A percentile compares a stretch with the other conserved stretches of the same genome.
Conservation (phyloP, 2,329 filamentous ascomycete genomes). For the Aspergillus fructus region DNA sequence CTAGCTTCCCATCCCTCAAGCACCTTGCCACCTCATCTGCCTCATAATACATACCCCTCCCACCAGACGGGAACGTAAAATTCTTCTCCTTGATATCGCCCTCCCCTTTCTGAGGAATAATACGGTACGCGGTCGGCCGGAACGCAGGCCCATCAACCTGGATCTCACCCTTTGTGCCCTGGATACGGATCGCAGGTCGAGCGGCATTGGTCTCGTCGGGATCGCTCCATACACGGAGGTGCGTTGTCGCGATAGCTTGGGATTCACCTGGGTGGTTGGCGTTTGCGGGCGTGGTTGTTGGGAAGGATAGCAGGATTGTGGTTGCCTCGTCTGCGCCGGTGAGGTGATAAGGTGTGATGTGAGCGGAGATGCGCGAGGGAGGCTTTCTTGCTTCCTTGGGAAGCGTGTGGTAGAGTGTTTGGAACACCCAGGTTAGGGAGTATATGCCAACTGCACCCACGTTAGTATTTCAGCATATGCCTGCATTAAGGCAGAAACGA, state of each 20-base stretch:
- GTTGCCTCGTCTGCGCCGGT: constrained; percentile 77
- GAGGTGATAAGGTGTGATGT: constrained; percentile 68
- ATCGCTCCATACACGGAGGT: constrained; percentile 62
- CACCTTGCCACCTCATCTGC: constrained; percentile 76
- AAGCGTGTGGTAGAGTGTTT: constrained; percentile 80
- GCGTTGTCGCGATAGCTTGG: constrained; percentile 71
- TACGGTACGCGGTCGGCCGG: constrained; percentile 63
- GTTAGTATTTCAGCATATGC: not conserved
- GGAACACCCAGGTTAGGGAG: constrained; percentile 86
- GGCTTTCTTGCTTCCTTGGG: constrained; percentile 61
- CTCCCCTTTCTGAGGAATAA: constrained; percentile 57
- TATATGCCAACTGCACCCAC: constrained; percentile 70
- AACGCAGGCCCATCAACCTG: constrained; percentile 73
- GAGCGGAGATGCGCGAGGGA: constrained; percentile 64
- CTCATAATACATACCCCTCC: constrained; percentile 88
- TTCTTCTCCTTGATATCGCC: constrained; percentile 45
- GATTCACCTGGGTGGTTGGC: constrained; percentile 47
- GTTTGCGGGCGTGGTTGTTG: constrained; percentile 51
- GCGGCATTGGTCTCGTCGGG: constrained; percentile 60
- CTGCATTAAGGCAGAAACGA: not conserved
- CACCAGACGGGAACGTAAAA: constrained; percentile 53
- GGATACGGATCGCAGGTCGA: constrained; percentile 71
- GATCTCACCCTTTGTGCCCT: constrained; percentile 78
- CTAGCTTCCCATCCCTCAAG: constrained; percentile 71
- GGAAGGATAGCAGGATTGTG: constrained; percentile 76